Conservation (phyloP, 225 moss, liverwort and hornwort genomes). For the Marchantia polymorpha region DNA sequence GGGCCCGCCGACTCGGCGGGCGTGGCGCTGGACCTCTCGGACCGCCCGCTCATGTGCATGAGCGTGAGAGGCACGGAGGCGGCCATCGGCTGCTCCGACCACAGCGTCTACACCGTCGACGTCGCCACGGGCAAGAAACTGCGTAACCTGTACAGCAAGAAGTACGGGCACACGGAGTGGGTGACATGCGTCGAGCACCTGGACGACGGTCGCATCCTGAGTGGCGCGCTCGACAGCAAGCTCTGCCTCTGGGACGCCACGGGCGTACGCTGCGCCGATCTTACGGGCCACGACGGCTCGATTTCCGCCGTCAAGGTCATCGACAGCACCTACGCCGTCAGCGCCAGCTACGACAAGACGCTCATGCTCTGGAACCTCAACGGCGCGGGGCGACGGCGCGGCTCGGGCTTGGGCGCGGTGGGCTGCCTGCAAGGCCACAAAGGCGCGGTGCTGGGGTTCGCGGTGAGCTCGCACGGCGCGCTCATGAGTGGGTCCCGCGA, state of each 20-base stretch:
- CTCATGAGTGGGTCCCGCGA: slow-evolving; percentile 87
- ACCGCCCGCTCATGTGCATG: slow-evolving; percentile 48
- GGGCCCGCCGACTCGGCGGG: slow-evolving; percentile 46
- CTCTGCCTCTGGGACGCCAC: slow-evolving; percentile 85
- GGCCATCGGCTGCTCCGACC: slow-evolving; percentile 48
- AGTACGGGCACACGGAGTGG: slow-evolving; percentile 89
- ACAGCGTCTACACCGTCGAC: slow-evolving; percentile 46
- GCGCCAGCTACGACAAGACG: slow-evolving; percentile 91
- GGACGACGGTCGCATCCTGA: slow-evolving; percentile 72
- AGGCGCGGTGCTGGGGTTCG: slow-evolving; percentile 70
- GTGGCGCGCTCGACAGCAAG: slow-evolving; percentile 92
- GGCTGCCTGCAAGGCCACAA: slow-evolving; percentile 72
- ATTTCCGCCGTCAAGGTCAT: slow-evolving; percentile 71
- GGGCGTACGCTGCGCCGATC: slow-evolving; percentile 57
- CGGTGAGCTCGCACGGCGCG: slow-evolving; percentile 58
- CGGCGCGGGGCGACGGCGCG: slow-evolving; percentile 29
- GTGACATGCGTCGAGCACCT: slow-evolving; percentile 80
- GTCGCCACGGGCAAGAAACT: slow-evolving; percentile 36
- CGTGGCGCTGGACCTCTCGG: slow-evolving; percentile 41
- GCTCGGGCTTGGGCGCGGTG: slow-evolving; percentile 31
- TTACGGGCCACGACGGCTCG: slow-evolving; percentile 75
- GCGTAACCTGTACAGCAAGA: slow-evolving; percentile 71
- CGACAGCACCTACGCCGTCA: slow-evolving; percentile 64
- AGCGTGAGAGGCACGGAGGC: slow-evolving; percentile 44
- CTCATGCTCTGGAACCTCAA: slow-evolving; percentile 85